Percentiles rank a stretch among this genome's conserved stretches.
Evolutionary conservation across 768 basidiomycete genomes (phyloP).

Genomic region (Nevesoporus exiguus): DNA sequence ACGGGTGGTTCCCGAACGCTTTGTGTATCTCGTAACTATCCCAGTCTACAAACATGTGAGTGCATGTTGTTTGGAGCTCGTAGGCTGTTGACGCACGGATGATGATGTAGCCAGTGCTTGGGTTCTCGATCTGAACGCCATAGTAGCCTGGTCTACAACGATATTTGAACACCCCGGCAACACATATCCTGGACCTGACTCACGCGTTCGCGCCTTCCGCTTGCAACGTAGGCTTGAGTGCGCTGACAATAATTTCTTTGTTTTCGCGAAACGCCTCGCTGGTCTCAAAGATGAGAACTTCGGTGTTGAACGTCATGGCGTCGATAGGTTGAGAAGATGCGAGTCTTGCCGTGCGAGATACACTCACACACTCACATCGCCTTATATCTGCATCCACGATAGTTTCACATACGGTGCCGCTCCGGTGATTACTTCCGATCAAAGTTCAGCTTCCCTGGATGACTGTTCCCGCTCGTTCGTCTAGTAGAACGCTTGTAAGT

Average conservation of each 20-base stretch:
- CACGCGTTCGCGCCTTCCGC: background rate
- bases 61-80: background rate
- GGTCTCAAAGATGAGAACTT: slow-evolving; percentile 21
- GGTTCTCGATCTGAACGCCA: slow-evolving; percentile 21
- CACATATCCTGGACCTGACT: background rate
- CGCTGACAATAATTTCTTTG: background rate
- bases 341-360: background rate
- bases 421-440: background rate
- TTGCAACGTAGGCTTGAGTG: background rate
- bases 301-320: slow-evolving; percentile 17
- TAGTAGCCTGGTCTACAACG: slow-evolving; percentile 16
- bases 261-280: slow-evolving; percentile 7
- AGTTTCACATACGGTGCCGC: background rate
- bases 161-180: background rate
- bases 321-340: background rate
- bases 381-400: background rate
- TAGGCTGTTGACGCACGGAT: slow-evolving; percentile 11
- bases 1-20: background rate
- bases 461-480: too few relatives aligned
- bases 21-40: background rate
- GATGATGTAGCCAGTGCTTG: slow-evolving; percentile 11
- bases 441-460: background rate
- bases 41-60: background rate
- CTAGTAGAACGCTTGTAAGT: too few relatives aligned
- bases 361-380: background rate